Conservation (phyloP, 2,329 filamentous ascomycete species). For the Sporothrix luriei region DNA sequence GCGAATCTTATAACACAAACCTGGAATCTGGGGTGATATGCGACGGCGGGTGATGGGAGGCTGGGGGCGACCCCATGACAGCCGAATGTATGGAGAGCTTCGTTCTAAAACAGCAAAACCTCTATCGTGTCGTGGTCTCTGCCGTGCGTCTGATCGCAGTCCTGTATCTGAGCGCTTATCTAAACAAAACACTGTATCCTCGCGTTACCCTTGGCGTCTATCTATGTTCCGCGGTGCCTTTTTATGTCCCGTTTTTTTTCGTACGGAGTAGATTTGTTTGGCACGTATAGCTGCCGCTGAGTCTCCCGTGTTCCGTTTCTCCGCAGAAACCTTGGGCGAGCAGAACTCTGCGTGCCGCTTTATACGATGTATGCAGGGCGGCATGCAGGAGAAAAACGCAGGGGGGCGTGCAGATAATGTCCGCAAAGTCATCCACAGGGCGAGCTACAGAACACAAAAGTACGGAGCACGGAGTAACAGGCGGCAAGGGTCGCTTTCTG, state of each 20-base stretch:
- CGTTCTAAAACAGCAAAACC: slow-evolving; percentile 8
- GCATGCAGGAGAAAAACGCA: slow-evolving; percentile 23
- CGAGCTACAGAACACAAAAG: slow-evolving; percentile 12
- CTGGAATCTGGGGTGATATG: neutral
- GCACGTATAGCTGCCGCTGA: no score
- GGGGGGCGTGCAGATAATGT: slow-evolving; percentile 11
- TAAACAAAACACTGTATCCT: slow-evolving; percentile 3
- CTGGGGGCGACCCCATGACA: neutral
- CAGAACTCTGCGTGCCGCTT: neutral
- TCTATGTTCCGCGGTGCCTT: neutral
- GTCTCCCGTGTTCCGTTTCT: neutral
- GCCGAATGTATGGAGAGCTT: neutral
- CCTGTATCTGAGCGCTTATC: slow-evolving; percentile 15
- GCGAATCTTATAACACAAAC: neutral
- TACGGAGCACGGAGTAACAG: neutral
- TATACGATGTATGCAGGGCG: slow-evolving; percentile 16
- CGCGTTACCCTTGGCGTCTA: neutral
- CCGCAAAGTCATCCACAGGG: neutral
- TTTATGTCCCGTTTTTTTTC: neutral
- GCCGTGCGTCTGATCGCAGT: neutral
- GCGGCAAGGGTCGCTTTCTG: neutral
- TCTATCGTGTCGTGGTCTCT: neutral
- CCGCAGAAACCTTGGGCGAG: neutral
- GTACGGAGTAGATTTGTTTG: neutral
- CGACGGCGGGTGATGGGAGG: slow-evolving; percentile 8